phyloP scores from a whole-genome alignment of 768 basidiomycete genomes.

The Inosperma sp. region DNA sequence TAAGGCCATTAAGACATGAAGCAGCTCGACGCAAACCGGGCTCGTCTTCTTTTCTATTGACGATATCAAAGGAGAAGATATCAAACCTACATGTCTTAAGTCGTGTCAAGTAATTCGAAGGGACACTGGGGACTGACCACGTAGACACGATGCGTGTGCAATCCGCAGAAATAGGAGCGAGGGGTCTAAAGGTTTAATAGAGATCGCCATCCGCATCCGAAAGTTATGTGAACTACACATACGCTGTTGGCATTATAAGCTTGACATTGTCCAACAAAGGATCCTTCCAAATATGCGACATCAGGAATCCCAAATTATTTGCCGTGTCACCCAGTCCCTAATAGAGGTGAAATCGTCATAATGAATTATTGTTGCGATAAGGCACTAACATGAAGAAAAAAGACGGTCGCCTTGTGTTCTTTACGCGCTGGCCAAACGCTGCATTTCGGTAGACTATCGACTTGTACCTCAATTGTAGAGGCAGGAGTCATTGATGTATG shows the following conservation, averaged over 20 bases:
- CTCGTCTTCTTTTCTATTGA: conserved; percentile 54
- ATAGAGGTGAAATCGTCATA: neutral
- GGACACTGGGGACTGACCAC: conserved; percentile 42
- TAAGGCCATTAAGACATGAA: conserved; percentile 48
- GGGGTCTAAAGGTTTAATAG: conserved; percentile 28
- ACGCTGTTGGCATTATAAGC: conserved; percentile 84
- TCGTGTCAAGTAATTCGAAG: neutral
- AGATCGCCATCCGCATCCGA: neutral
- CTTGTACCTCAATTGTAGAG: neutral
- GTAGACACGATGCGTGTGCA: conserved; percentile 61
- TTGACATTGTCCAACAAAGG: conserved; percentile 64
- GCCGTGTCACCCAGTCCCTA: conserved; percentile 77
- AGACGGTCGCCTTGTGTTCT: conserved; percentile 77
- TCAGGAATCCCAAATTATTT: conserved; percentile 65
- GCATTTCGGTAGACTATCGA: conserved; percentile 34
- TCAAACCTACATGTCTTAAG: conserved; percentile 45
- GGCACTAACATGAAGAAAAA: conserved; percentile 75
- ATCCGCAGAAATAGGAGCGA: conserved; percentile 64
- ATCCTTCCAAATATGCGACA: conserved; percentile 51
- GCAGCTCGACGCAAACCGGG: conserved; percentile 45
- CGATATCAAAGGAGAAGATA: conserved; percentile 43
- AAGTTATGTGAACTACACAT: conserved; percentile 28
- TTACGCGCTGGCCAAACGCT: conserved; percentile 46
- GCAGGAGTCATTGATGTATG: neutral
- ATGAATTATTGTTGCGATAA: neutral